Evolutionary conservation across 192 early-diverging fungal genomes (phyloP).

Genomic region (Rhizophagus clarus): DNA sequence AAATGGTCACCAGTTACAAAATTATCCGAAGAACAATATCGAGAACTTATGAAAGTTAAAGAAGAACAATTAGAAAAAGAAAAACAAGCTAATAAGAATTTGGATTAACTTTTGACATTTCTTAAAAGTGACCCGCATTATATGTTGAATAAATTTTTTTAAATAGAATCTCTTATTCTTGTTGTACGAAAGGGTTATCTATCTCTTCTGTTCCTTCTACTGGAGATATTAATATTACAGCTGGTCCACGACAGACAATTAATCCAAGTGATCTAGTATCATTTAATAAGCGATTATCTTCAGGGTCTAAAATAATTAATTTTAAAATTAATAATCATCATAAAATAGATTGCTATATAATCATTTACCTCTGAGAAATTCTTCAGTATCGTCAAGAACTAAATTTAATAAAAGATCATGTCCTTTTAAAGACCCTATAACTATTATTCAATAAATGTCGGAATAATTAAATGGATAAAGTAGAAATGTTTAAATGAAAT

Average conservation of each 20-base stretch:
- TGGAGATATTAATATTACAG: constrained; percentile 89
- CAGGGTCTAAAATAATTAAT: constrained; percentile 38
- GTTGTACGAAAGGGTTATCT: constrained; percentile 80
- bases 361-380: constrained; percentile 70
- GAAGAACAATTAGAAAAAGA: neutral
- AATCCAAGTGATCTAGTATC: constrained; percentile 78
- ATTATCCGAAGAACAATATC: constrained; percentile 10
- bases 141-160: too few species aligned
- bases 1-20: constrained; percentile 21
- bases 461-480: neutral
- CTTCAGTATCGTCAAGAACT: constrained; percentile 90
- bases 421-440: constrained; percentile 88
- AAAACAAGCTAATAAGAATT: neutral
- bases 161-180: neutral
- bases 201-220: constrained; percentile 90
- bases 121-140: too few species aligned
- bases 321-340: neutral
- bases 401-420: constrained; percentile 93
- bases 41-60: neutral
- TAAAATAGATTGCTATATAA: neutral
- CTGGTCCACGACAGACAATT: constrained; percentile 86
- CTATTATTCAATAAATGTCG: constrained; percentile 45
- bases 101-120: neutral
- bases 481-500: neutral
- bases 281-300: constrained; percentile 46